Conservation (phyloP, 2,329 filamentous ascomycete species). For the Alternaria ethzedia region DNA sequence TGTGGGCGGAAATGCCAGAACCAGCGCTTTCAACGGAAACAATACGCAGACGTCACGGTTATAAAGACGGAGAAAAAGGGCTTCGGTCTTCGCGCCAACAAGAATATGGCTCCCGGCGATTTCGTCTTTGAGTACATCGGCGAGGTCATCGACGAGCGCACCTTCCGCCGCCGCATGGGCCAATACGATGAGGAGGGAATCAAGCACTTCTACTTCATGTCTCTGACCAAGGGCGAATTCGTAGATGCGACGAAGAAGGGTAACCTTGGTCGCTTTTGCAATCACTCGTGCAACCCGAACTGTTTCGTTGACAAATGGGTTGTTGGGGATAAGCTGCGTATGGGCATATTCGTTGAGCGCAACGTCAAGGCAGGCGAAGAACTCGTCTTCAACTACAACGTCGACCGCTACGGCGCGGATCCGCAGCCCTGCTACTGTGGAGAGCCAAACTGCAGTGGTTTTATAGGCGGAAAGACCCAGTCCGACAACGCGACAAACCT, state of each 20-base stretch:
- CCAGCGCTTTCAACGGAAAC: constrained; percentile 87
- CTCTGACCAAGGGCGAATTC: constrained; percentile 92
- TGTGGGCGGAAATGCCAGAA: constrained; percentile 91
- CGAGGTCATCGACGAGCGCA: constrained; percentile 93
- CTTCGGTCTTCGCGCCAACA: constrained; percentile 85
- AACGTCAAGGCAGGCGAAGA: constrained; percentile 88
- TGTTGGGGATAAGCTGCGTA: constrained; percentile 93
- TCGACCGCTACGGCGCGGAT: constrained; percentile 95
- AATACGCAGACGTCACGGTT: constrained; percentile 90
- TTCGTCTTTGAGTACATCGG: constrained; percentile 99
- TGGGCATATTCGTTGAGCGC: constrained; percentile 96
- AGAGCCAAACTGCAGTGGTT: constrained; percentile 92
- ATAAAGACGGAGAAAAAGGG: constrained; percentile 99
- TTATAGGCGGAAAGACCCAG: constrained; percentile 96
- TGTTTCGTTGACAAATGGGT: constrained; percentile 99
- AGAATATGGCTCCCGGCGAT: constrained; percentile 77
- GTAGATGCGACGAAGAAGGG: constrained; percentile 97
- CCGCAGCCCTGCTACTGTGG: constrained; percentile 97
- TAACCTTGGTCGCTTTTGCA: constrained; percentile 96
- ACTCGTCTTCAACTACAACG: constrained; percentile 98
- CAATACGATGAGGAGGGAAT: constrained; percentile 96
- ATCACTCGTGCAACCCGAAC: constrained; percentile 98
- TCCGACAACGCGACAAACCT: constrained; percentile 94
- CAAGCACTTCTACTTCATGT: constrained; percentile 99
- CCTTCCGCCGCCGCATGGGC: constrained; percentile 86